These are phyloP conservation scores for Ophiocordyceps camponoti-rufipedis DNA, from an alignment of 2,329 filamentous ascomycete genomes.

Conservation along the genomic window DNA sequence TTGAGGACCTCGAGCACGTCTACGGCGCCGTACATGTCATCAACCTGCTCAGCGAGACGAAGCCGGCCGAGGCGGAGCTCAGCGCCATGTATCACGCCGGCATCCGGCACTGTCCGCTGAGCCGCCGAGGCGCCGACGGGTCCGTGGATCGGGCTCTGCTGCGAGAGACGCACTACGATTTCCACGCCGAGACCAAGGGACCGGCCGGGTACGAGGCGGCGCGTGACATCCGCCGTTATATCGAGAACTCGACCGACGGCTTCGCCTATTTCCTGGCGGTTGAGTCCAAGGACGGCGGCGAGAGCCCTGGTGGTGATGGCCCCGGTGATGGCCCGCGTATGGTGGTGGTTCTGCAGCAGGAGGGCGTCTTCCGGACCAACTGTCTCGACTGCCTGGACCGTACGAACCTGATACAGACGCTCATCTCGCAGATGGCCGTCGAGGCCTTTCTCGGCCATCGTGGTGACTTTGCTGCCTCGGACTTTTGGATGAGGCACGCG, in stretches of 20 bases:
- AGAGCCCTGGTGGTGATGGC: conserved; percentile 14
- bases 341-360: conserved; percentile 70
- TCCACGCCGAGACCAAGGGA: conserved; percentile 83
- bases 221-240: conserved; percentile 61
- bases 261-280: conserved; percentile 90
- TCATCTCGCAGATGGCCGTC: conserved; percentile 85
- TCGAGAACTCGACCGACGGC: conserved; percentile 60
- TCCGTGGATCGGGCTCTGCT: conserved; percentile 55
- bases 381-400: conserved; percentile 91
- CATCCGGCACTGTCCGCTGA: conserved; percentile 56
- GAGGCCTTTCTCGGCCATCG: conserved; percentile 67
- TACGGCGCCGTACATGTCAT: conserved; percentile 89
- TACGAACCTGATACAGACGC: conserved; percentile 89
- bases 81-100: conserved; percentile 65
- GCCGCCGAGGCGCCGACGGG: conserved; percentile 34
- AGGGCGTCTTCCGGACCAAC: conserved; percentile 91
- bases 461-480: conserved; percentile 47
- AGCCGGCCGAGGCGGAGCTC: conserved; percentile 71
- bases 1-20: conserved; percentile 64
- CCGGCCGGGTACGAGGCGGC: conserved; percentile 80
- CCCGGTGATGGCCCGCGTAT: conserved; percentile 20
- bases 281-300: conserved; percentile 38
- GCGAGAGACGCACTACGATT: conserved; percentile 78
- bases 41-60: conserved; percentile 82
- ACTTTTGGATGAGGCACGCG: conserved; percentile 86